Conservation (phyloP, 352 stramenopile genomes). For the Globisporangium acanthophoron region DNA sequence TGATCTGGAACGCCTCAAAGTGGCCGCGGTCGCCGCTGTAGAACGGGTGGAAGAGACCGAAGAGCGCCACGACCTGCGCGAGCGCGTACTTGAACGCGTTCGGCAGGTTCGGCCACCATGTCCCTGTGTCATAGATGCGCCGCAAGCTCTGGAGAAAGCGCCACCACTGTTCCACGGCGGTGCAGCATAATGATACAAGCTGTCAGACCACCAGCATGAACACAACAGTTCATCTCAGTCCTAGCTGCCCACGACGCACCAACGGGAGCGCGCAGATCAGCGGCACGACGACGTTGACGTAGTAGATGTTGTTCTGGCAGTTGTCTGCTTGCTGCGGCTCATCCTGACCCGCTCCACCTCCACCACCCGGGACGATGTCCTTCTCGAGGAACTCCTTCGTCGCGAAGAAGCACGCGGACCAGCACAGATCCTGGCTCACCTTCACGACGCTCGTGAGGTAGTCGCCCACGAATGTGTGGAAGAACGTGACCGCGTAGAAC, state of each 20-base stretch:
- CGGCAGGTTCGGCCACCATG: constrained; percentile 93
- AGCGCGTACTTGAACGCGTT: constrained; percentile 96
- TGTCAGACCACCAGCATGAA: neutral
- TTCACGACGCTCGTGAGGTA: constrained; percentile 85
- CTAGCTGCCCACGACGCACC: constrained; percentile 10
- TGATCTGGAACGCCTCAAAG: constrained; percentile 41
- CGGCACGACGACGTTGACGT: constrained; percentile 93
- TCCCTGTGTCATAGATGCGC: constrained; percentile 92
- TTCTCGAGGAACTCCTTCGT: constrained; percentile 91
- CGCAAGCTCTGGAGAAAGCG: constrained; percentile 96
- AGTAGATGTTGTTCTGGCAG: constrained; percentile 84
- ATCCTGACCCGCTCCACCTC: constrained; percentile 8
- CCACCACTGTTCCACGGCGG: constrained; percentile 59
- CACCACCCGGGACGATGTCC: constrained; percentile 29
- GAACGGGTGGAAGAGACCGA: constrained; percentile 83
- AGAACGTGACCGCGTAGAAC: constrained; percentile 92
- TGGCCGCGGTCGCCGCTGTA: constrained; percentile 29
- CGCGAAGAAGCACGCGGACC: constrained; percentile 94
- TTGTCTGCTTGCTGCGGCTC: constrained; percentile 2
- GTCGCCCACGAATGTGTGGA: constrained; percentile 89
- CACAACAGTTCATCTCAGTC: neutral
- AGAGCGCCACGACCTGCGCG: constrained; percentile 78
- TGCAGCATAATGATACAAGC: neutral
- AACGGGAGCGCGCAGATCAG: constrained; percentile 93
- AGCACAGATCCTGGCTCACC: constrained; percentile 85